phyloP scores from a whole-genome alignment of 805 yeast species.

The Ogataea allantospora region DNA sequence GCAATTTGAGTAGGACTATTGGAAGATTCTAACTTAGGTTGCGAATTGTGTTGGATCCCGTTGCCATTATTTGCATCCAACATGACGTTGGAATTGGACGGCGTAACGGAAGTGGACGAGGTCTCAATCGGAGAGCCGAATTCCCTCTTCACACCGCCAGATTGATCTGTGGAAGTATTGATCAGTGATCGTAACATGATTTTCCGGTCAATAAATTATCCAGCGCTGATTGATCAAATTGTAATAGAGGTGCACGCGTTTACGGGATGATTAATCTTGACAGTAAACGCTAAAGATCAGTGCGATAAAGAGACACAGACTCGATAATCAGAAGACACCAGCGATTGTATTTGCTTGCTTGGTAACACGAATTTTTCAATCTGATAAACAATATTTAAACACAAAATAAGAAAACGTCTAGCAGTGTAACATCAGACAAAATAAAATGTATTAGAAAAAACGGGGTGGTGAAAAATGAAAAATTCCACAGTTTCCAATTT shows the following conservation, averaged over 20 bases:
- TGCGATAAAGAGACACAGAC: neutral
- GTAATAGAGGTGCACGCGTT: slow-evolving; percentile 14
- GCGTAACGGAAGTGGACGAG: slow-evolving; percentile 9
- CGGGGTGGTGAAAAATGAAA: slow-evolving; percentile 8
- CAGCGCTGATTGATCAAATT: slow-evolving; percentile 9
- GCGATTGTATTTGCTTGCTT: neutral
- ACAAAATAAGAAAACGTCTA: slow-evolving; percentile 3
- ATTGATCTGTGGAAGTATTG: slow-evolving; percentile 15
- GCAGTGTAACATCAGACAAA: slow-evolving; percentile 8
- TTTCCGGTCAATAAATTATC: neutral
- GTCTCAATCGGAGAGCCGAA: slow-evolving; percentile 13
- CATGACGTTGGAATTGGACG: slow-evolving; percentile 7
- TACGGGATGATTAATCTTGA: slow-evolving; percentile 1
- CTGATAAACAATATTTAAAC: neutral
- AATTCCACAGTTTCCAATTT: slow-evolving; percentile 6
- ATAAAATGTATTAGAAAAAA: neutral
- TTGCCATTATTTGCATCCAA: neutral
- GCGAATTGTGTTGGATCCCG: neutral
- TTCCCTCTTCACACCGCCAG: slow-evolving; percentile 18
- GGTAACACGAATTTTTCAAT: neutral
- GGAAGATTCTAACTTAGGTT: neutral
- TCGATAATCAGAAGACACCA: neutral
- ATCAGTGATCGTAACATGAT: slow-evolving; percentile 20
- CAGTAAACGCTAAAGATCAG: neutral
- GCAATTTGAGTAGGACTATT: slow-evolving; percentile 10